Conservation (phyloP, 2,329 filamentous ascomycete genomes). For the Chaetomium sp. region DNA sequence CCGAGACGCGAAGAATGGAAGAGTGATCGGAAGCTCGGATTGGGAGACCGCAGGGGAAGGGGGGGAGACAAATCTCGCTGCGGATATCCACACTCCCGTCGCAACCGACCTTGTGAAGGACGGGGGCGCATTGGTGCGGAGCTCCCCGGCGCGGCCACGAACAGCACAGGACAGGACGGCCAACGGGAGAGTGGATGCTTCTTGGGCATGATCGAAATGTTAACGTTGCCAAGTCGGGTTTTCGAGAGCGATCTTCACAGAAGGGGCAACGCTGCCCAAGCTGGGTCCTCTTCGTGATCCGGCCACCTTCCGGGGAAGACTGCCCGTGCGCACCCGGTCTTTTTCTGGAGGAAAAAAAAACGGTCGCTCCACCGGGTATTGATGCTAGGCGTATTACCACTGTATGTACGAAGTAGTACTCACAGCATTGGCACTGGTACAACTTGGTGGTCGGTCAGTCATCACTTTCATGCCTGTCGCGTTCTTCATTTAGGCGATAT, state of each 20-base stretch:
- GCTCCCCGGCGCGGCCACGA: neutral
- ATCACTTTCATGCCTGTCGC: too few species aligned
- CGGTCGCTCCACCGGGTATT: neutral
- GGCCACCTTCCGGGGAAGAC: too few species aligned
- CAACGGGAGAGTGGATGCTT: neutral
- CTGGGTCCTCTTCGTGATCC: too few species aligned
- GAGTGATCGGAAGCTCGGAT: conserved; percentile 5
- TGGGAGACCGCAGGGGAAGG: neutral
- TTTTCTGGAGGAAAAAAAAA: neutral
- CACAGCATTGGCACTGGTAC: too few species aligned
- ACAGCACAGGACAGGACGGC: too few species aligned
- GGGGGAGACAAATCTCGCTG: neutral
- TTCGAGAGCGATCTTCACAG: neutral
- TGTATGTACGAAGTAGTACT: too few species aligned
- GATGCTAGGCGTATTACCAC: too few species aligned
- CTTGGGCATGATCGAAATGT: neutral
- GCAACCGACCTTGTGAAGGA: neutral
- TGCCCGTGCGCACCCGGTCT: too few species aligned
- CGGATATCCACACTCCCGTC: conserved; percentile 4
- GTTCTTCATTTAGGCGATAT: neutral
- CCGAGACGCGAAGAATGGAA: neutral
- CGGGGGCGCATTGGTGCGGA: neutral
- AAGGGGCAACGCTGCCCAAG: too few species aligned
- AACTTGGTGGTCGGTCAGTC: neutral
- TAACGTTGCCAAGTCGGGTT: neutral